Conservation (phyloP, 345 rosid genomes). For the Acer campestre region DNA sequence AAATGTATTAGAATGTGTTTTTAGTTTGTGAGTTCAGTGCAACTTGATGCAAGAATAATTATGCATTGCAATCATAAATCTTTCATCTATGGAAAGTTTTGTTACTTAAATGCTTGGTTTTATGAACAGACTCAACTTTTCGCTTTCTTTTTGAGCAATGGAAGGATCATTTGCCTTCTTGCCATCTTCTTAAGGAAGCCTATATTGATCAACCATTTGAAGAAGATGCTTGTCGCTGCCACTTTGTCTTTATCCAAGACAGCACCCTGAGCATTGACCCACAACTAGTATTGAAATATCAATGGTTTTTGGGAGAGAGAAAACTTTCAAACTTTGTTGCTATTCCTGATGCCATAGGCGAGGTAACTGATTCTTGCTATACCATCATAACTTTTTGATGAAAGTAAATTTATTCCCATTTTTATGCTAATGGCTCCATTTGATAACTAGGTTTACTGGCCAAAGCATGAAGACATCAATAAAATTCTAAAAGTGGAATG, state of each 20-base stretch:
- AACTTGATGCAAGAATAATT: background rate
- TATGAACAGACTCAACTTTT: slow-evolving; percentile 74
- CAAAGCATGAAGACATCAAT: slow-evolving; percentile 79
- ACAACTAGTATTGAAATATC: slow-evolving; percentile 65
- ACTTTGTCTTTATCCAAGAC: slow-evolving; percentile 67
- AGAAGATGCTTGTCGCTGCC: slow-evolving; percentile 87
- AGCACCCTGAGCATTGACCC: slow-evolving; percentile 49
- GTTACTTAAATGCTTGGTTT: slow-evolving; percentile 17
- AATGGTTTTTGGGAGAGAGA: slow-evolving; percentile 85
- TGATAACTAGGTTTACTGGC: slow-evolving; percentile 79
- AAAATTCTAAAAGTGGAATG: slow-evolving; percentile 86
- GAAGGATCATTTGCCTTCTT: slow-evolving; percentile 75
- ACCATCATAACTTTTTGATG: background rate
- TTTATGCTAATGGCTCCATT: slow-evolving; percentile 14
- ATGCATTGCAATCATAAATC: background rate
- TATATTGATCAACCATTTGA: slow-evolving; percentile 86
- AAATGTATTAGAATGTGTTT: background rate
- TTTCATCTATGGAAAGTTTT: background rate
- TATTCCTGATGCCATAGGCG: slow-evolving; percentile 69
- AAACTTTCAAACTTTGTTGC: slow-evolving; percentile 71
- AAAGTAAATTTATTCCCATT: background rate
- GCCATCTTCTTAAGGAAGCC: slow-evolving; percentile 78
- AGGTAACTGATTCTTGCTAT: slow-evolving; percentile 51
- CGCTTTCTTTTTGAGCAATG: slow-evolving; percentile 80
- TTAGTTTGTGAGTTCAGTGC: slow-evolving; percentile 17